A percentile compares a stretch with the other conserved stretches of the same genome.
These are phyloP conservation scores for Metschnikowia bowlesiae DNA, from an alignment of 805 yeast genomes.

Conservation along the genomic window DNA sequence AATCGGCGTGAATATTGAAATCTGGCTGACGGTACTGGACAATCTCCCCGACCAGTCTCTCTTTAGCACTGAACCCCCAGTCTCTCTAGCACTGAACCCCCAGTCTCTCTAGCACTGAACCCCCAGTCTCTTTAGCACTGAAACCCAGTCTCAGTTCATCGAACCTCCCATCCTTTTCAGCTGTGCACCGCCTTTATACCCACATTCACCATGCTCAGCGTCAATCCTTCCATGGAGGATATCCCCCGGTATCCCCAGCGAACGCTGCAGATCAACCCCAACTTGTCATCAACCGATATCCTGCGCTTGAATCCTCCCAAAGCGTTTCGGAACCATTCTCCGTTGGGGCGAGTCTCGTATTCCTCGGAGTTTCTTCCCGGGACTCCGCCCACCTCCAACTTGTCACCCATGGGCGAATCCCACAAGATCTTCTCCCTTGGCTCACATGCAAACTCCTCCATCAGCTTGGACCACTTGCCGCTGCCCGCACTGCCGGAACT, in stretches of 20 bases:
- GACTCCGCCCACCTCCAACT: slow-evolving; percentile 33
- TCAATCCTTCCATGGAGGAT: slow-evolving; percentile 16
- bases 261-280: slow-evolving; percentile 32
- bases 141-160: too few species aligned
- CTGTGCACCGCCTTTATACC: neutral
- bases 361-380: slow-evolving; percentile 17
- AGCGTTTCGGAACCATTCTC: slow-evolving; percentile 17
- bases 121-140: too few species aligned
- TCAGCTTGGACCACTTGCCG: slow-evolving; percentile 10
- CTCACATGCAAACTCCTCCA: slow-evolving; percentile 11
- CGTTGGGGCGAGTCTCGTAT: slow-evolving; percentile 17
- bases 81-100: too few species aligned
- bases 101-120: too few species aligned
- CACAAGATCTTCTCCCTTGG: slow-evolving; percentile 9
- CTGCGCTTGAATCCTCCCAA: slow-evolving; percentile 23
- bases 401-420: slow-evolving; percentile 27
- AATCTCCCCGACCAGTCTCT: too few species aligned
- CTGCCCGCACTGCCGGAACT: slow-evolving; percentile 1
- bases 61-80: too few species aligned
- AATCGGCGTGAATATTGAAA: too few species aligned
- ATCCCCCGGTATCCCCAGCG: slow-evolving; percentile 15
- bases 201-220: slow-evolving; percentile 12
- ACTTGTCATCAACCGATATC: slow-evolving; percentile 32
- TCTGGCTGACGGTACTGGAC: too few species aligned
- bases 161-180: neutral